phyloP scores from a whole-genome alignment of 179 eudicot genomes.

The Spinacia oleracea region DNA sequence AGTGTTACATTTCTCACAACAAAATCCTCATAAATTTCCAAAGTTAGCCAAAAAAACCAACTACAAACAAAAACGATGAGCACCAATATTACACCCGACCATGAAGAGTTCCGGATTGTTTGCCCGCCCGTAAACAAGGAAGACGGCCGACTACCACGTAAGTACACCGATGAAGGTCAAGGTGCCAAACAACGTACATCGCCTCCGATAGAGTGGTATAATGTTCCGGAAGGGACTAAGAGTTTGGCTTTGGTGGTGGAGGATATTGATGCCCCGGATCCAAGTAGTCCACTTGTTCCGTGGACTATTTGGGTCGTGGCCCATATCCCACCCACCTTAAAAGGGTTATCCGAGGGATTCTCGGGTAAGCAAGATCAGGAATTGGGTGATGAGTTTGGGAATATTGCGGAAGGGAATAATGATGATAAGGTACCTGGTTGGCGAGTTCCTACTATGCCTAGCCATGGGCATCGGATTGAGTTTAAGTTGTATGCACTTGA shows the following conservation, averaged over 20 bases:
- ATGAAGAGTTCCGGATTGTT: constrained; percentile 54
- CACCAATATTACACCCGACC: not conserved
- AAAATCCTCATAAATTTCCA: not conserved
- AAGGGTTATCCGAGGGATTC: constrained; percentile 71
- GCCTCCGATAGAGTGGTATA: constrained; percentile 78
- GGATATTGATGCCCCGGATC: constrained; percentile 68
- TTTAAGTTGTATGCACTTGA: constrained; percentile 73
- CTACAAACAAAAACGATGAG: not conserved
- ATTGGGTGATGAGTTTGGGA: constrained; percentile 40
- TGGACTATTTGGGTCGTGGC: constrained; percentile 71
- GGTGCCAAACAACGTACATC: constrained; percentile 50
- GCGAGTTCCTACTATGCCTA: constrained; percentile 53
- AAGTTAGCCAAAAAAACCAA: not conserved
- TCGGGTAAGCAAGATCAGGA: constrained; percentile 56
- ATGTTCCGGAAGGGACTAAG: constrained; percentile 52
- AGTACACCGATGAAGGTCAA: constrained; percentile 68
- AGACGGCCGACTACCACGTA: constrained; percentile 47
- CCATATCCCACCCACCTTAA: constrained; percentile 57
- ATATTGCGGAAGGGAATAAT: constrained; percentile 57
- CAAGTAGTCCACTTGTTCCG: constrained; percentile 50
- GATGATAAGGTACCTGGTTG: constrained; percentile 70
- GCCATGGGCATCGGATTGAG: constrained; percentile 63
- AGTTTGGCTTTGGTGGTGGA: constrained; percentile 62
- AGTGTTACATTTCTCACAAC: not conserved
- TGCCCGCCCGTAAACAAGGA: constrained; percentile 46